Evolutionary conservation across 805 yeast species (phyloP).

Genomic region (Ogataea degrootiae): DNA sequence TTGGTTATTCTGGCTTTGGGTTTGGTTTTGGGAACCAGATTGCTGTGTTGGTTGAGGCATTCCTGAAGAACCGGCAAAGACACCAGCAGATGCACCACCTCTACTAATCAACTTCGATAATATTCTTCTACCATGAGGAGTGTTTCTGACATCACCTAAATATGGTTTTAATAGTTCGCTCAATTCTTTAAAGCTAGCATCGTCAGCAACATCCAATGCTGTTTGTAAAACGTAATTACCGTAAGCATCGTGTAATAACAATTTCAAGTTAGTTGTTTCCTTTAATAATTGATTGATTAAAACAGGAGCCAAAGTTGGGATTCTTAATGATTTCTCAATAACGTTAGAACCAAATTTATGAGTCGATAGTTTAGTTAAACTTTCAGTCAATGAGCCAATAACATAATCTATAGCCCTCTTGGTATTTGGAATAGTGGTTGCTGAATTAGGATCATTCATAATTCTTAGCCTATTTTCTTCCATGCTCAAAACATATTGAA

Average conservation of each 20-base stretch:
- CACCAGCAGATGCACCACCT: slow-evolving; percentile 23
- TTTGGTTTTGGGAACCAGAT: neutral
- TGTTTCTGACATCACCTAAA: slow-evolving; percentile 72
- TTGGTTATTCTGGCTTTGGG: neutral
- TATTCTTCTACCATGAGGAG: slow-evolving; percentile 96
- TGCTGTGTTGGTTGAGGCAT: neutral
- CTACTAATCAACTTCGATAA: slow-evolving; percentile 51
- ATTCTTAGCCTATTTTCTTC: slow-evolving; percentile 31
- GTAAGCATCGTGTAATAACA: slow-evolving; percentile 50
- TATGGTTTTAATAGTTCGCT: slow-evolving; percentile 65
- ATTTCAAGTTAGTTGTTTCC: slow-evolving; percentile 31
- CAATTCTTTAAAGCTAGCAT: slow-evolving; percentile 47
- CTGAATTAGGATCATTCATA: slow-evolving; percentile 22
- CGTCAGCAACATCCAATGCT: slow-evolving; percentile 51
- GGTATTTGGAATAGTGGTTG: slow-evolving; percentile 25
- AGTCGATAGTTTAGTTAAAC: slow-evolving; percentile 39
- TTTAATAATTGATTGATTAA: slow-evolving; percentile 40
- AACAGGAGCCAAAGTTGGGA: slow-evolving; percentile 39
- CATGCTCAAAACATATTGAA: slow-evolving; percentile 73
- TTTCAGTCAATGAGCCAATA: slow-evolving; percentile 25
- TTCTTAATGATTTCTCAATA: slow-evolving; percentile 51
- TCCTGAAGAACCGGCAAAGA: neutral
- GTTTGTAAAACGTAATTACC: slow-evolving; percentile 60
- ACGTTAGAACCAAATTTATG: slow-evolving; percentile 61
- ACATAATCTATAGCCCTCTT: slow-evolving; percentile 27